Conservation (phyloP, 192 early-diverging fungal genomes). For the Backusella luteola region DNA sequence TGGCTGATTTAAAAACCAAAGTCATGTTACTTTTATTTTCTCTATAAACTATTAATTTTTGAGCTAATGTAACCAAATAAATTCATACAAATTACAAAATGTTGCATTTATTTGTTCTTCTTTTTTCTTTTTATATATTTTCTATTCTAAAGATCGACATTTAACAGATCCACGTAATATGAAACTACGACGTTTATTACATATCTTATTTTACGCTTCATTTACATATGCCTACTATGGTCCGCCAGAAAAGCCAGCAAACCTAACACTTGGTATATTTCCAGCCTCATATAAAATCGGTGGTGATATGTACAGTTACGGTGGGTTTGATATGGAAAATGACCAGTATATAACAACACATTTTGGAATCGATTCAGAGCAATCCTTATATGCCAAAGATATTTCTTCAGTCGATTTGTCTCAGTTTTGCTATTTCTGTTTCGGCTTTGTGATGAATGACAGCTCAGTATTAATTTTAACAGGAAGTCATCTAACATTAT, state of each 20-base stretch:
- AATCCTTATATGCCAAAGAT: background rate
- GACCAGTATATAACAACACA: background rate
- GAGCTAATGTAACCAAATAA: background rate
- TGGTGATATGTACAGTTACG: background rate
- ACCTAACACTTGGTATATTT: background rate
- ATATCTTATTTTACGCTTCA: background rate
- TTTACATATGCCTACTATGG: background rate
- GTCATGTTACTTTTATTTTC: background rate
- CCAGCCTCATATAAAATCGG: background rate
- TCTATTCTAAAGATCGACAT: background rate
- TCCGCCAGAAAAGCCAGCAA: background rate
- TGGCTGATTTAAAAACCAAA: background rate
- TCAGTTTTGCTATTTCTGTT: background rate
- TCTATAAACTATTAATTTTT: background rate
- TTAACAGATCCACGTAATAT: background rate
- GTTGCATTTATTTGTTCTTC: background rate
- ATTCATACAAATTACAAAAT: background rate
- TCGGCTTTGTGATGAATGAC: background rate
- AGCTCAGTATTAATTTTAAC: background rate
- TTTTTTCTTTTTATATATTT: background rate
- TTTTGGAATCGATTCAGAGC: background rate
- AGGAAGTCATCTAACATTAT: background rate
- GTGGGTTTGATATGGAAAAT: background rate
- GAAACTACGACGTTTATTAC: background rate
- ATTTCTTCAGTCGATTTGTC: background rate